phyloP scores from a whole-genome alignment of 208 protist species.

The Leishmania turanica region DNA sequence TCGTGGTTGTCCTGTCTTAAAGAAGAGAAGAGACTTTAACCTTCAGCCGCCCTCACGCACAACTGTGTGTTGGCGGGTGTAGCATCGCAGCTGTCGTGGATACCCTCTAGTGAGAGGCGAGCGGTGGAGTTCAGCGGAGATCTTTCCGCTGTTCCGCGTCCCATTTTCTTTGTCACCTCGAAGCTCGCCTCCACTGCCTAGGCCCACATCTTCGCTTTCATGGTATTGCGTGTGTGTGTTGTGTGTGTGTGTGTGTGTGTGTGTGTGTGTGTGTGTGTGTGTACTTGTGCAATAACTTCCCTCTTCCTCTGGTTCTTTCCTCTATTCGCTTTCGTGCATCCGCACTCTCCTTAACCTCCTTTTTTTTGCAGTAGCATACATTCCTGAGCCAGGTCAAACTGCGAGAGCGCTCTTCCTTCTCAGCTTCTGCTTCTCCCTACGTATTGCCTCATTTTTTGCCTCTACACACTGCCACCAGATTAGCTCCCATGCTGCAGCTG shows the following conservation, averaged over 20 bases:
- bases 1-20: not conserved
- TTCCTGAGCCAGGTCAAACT: not conserved
- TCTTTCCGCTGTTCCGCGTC: not conserved
- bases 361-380: not conserved
- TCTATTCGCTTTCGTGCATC: not conserved
- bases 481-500: constrained; percentile 20
- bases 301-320: not conserved
- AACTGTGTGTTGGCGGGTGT: not conserved
- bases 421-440: not conserved
- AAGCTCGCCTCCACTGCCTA: not conserved
- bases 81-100: not conserved
- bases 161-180: not conserved
- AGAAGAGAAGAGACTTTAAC: not conserved
- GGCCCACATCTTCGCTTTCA: not conserved
- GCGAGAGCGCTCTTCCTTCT: not conserved
- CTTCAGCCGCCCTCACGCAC: not conserved
- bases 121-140: not conserved
- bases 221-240: not conserved
- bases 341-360: not conserved
- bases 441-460: not conserved
- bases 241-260: not conserved
- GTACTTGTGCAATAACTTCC: not conserved
- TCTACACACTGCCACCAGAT: not conserved
- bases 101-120: not conserved
- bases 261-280: not conserved